These are phyloP conservation scores for Solanum rostratum DNA, from an alignment of 257 asterid genomes.

Conservation along the genomic window DNA sequence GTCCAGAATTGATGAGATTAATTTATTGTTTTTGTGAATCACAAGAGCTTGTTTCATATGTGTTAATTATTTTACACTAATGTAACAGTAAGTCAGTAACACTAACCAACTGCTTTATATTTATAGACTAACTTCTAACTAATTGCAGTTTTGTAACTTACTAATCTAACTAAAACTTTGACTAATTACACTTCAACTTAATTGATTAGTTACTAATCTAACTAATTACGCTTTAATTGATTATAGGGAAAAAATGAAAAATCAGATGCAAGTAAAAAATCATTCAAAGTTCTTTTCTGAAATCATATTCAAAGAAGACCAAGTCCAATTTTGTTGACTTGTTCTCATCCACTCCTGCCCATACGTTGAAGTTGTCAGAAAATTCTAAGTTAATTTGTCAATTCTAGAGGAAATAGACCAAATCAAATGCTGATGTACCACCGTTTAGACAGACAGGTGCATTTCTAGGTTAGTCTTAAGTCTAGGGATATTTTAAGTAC, in stretches of 20 bases:
- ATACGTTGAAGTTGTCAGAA: too few relatives aligned
- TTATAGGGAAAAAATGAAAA: too few relatives aligned
- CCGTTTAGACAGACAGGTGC: too few relatives aligned
- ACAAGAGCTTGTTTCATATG: background rate
- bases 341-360: too few relatives aligned
- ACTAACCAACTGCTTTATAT: background rate
- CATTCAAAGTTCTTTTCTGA: background rate
- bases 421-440: background rate
- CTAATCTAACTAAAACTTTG: background rate
- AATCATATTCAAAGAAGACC: background rate
- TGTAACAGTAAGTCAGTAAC: background rate
- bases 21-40: background rate
- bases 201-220: background rate
- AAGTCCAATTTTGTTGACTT: background rate
- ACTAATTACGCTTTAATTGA: background rate
- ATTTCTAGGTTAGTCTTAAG: too few relatives aligned
- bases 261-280: background rate
- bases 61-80: background rate
- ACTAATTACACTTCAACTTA: background rate
- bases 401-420: background rate
- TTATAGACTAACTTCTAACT: background rate
- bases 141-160: background rate
- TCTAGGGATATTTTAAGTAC: too few relatives aligned
- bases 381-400: too few relatives aligned
- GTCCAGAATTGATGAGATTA: background rate